Evolutionary conservation across 179 eudicot genomes (phyloP).

Genomic region (Vitellaria paradoxa): DNA sequence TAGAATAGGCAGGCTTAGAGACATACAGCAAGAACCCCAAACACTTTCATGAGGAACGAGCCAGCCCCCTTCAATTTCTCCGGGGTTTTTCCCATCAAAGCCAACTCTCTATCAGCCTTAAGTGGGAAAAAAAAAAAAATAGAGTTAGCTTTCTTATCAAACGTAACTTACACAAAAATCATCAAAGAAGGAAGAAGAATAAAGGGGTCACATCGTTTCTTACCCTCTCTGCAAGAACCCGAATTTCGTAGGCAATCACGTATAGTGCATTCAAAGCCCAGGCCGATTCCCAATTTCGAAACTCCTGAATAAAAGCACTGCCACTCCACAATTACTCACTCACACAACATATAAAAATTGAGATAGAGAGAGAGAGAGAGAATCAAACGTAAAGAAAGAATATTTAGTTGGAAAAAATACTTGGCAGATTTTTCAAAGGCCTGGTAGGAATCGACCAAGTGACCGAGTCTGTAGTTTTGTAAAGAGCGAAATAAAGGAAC

Average conservation of each 20-base stretch:
- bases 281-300: conserved; percentile 94
- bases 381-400: conserved; percentile 4
- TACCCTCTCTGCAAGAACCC: conserved; percentile 95
- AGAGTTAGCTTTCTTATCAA: background rate
- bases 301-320: conserved; percentile 92
- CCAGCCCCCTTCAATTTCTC: conserved; percentile 98
- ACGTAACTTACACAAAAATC: background rate
- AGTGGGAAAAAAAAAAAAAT: conserved; percentile 12
- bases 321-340: conserved; percentile 20
- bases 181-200: background rate
- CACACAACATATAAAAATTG: background rate
- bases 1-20: background rate
- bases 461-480: conserved; percentile 68
- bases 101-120: conserved; percentile 96
- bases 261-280: conserved; percentile 91
- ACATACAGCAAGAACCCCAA: conserved; percentile 92
- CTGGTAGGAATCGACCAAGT: conserved; percentile 67
- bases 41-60: conserved; percentile 95
- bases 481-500: conserved; percentile 74
- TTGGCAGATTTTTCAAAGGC: conserved; percentile 89
- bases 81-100: conserved; percentile 72
- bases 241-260: conserved; percentile 79
- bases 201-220: background rate
- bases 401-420: conserved; percentile 30
- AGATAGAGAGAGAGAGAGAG: too few relatives aligned